These are phyloP conservation scores for Boletellus ananiceps DNA, from an alignment of 768 basidiomycete species.

Conservation along the genomic window DNA sequence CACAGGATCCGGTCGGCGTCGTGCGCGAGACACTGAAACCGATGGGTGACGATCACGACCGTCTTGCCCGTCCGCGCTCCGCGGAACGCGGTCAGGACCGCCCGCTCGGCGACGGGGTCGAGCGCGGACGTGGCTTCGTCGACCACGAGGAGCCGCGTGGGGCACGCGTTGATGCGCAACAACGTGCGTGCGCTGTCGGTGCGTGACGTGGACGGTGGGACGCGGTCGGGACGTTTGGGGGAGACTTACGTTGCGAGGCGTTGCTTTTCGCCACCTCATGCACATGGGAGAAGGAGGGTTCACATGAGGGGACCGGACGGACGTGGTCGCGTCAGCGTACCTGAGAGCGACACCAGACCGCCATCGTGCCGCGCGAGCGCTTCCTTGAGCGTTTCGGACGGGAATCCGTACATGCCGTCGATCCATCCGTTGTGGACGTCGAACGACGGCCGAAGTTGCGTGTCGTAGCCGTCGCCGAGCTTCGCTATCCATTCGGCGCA, in stretches of 20 bases:
- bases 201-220: no score
- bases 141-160: conserved; percentile 45
- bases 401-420: conserved; percentile 16
- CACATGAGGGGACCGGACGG: no score
- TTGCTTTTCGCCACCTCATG: conserved; percentile 43
- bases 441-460: conserved; percentile 28
- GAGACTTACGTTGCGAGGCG: conserved; percentile 44
- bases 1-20: conserved; percentile 52
- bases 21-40: conserved; percentile 46
- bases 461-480: conserved; percentile 29
- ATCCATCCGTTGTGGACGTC: conserved; percentile 18
- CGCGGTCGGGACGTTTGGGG: background rate
- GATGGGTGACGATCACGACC: conserved; percentile 52
- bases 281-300: no score
- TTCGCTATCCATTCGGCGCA: conserved; percentile 32
- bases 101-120: conserved; percentile 51
- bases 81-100: conserved; percentile 40
- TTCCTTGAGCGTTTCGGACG: conserved; percentile 19
- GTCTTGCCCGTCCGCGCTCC: conserved; percentile 44
- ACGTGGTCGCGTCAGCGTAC: background rate
- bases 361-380: conserved; percentile 22
- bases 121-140: conserved; percentile 59
- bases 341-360: conserved; percentile 21
- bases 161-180: conserved; percentile 32
- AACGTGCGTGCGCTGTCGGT: conserved; percentile 42